phyloP scores from a whole-genome alignment of 2,329 filamentous ascomycete species.

The Herpomyces periplanetae region DNA sequence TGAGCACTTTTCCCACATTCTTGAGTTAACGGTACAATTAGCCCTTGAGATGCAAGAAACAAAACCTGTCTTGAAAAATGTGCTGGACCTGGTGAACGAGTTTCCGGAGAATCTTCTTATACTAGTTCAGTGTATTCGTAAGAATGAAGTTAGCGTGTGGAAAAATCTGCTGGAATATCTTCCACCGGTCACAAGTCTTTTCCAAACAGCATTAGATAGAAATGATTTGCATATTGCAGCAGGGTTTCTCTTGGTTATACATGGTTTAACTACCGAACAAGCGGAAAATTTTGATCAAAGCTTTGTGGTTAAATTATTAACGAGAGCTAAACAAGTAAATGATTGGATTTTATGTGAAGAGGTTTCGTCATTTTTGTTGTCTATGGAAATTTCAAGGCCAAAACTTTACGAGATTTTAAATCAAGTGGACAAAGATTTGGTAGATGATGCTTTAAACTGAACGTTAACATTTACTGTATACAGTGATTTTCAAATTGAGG shows the following conservation, averaged over 20 bases:
- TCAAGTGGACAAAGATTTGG: too few relatives aligned
- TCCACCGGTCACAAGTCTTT: constrained; percentile 57
- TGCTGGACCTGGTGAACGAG: constrained; percentile 14
- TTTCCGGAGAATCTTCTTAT: constrained; percentile 60
- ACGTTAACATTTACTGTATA: too few relatives aligned
- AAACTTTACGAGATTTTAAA: too few relatives aligned
- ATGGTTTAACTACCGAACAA: constrained; percentile 20
- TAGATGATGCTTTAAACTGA: too few relatives aligned
- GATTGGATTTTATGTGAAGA: constrained; percentile 94
- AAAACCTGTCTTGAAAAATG: too few relatives aligned
- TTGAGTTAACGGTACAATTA: too few relatives aligned
- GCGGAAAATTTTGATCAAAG: constrained; percentile 25
- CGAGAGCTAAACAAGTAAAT: constrained; percentile 35
- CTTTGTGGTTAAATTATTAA: constrained; percentile 36
- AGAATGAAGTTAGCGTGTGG: constrained; percentile 85
- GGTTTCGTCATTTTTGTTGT: constrained; percentile 66
- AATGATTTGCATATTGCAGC: constrained; percentile 75
- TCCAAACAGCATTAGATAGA: constrained; percentile 55
- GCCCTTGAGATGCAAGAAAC: too few relatives aligned
- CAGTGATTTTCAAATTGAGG: too few relatives aligned
- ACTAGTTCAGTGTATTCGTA: constrained; percentile 77
- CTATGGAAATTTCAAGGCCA: too few relatives aligned
- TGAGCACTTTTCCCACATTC: too few relatives aligned
- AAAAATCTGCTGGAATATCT: constrained; percentile 65
- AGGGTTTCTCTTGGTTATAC: constrained; percentile 73